Evolutionary conservation across 805 yeast species (phyloP), one percentile per base, ranked within the genome.

Genomic region (Candida coquimbonensis): DNA sequence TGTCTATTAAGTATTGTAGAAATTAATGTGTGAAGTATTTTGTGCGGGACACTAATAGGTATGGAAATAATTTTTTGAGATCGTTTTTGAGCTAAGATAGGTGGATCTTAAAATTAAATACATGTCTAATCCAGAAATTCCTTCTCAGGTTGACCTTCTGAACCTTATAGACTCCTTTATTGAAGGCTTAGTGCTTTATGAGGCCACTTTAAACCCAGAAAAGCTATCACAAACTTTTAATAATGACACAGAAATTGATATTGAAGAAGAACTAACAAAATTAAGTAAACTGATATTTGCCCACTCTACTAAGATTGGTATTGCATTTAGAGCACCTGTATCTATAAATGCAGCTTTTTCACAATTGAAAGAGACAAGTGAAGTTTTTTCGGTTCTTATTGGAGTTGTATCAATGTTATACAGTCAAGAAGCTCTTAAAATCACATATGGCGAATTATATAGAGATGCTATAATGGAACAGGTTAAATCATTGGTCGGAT

Each of bases 231-330:
- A 38, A 32, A 38, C 43, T 24, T 3, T 9, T 7, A 36, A 24
- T 14, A 12, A 35, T 19, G 25, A 44, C 36, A 8, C 31, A 13
- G 27, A 31, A 13, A 57, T 44, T 41, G 67, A 14, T 25, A 68
- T 79, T 3, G 65, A 57, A 7, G 67, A 64, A 7, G 95, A 87
- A 54, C 55, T 86, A 14, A 61, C 57, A 6, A 88, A 87, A 58
- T 56, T 85, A 7, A 60, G 78, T 17, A 70, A 75, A 47, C 65
- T 87, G 36, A 68, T 83, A 9, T 80, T 73, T 60, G 89, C 96
- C 1, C 89, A 86, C 59, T 71, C 83, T 3, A 87, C 96, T 3
- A 87, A 87, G 59, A 67, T 86, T 7, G 90, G 89, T 1, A 72
- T 83, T 26, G 75, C 83, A 0, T 83, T 80, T 66, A 79, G 78